Conservation (phyloP, 306 rosid species). For the Prunus fruticosa region DNA sequence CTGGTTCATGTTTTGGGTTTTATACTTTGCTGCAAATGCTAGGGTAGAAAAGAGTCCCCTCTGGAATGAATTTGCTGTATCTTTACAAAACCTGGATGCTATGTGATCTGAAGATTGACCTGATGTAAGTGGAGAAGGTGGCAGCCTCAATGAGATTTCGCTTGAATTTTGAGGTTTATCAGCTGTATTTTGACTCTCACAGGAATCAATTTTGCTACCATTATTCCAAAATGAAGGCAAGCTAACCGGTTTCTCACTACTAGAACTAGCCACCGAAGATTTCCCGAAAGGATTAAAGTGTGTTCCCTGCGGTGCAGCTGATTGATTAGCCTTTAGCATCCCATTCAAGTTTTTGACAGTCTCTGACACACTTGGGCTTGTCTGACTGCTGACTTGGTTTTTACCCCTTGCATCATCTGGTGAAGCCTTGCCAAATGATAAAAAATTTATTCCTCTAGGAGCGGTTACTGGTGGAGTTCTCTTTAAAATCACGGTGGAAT, state of each 20-base stretch:
- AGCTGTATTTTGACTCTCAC: conserved; percentile 20
- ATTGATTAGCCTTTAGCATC: conserved; percentile 28
- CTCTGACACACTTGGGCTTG: conserved; percentile 22
- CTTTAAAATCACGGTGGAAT: conserved; percentile 19
- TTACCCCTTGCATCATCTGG: conserved; percentile 28
- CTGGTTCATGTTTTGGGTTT: background rate
- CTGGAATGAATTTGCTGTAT: conserved; percentile 43
- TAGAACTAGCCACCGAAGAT: conserved; percentile 23
- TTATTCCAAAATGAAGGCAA: conserved; percentile 19
- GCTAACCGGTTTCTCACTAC: conserved; percentile 10
- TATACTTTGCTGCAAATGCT: conserved; percentile 57
- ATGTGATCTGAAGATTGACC: conserved; percentile 39
- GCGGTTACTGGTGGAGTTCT: conserved; percentile 32
- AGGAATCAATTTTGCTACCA: conserved; percentile 23
- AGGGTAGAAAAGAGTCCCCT: conserved; percentile 59
- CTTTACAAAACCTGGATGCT: conserved; percentile 41
- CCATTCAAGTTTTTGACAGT: conserved; percentile 27
- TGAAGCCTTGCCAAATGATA: conserved; percentile 60
- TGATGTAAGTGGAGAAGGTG: conserved; percentile 32
- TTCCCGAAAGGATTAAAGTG: conserved; percentile 35
- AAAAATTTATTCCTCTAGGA: conserved; percentile 67
- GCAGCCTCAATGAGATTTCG: conserved; percentile 25
- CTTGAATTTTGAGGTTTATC: conserved; percentile 33
- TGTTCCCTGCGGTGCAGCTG: conserved; percentile 21
- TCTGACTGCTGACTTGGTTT: conserved; percentile 23